These are phyloP conservation scores for Rhodotorula sp. DNA, from an alignment of 1,284 basidiomycete genomes.

Conservation along the genomic window DNA sequence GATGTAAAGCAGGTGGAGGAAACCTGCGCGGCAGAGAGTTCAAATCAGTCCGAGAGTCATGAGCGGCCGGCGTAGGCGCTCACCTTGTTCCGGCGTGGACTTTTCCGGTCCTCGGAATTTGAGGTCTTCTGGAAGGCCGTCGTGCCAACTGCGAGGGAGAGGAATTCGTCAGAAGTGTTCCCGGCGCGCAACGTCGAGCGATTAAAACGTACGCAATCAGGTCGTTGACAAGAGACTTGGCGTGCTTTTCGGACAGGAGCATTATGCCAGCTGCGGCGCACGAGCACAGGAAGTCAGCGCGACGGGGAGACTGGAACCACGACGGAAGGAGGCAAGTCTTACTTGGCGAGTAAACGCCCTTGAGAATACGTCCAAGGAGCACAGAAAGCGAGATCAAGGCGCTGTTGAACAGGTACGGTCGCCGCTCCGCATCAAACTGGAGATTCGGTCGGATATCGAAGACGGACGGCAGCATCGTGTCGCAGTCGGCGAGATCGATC, in stretches of 20 bases:
- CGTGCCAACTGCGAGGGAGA: constrained; percentile 61
- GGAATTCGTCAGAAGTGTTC: background rate
- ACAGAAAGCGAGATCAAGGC: constrained; percentile 76
- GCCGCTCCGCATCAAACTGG: constrained; percentile 35
- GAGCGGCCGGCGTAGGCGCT: too few relatives aligned
- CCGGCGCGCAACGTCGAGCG: too few relatives aligned
- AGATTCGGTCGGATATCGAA: constrained; percentile 55
- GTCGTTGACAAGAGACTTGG: constrained; percentile 67
- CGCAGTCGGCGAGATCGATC: constrained; percentile 91
- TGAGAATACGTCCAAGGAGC: constrained; percentile 78
- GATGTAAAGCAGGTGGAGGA: constrained; percentile 80
- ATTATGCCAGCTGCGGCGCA: constrained; percentile 66
- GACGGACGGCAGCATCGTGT: constrained; percentile 73
- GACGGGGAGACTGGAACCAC: too few relatives aligned
- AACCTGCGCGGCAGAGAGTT: too few relatives aligned
- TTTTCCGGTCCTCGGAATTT: constrained; percentile 64
- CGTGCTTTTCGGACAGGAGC: constrained; percentile 72
- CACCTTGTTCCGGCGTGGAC: constrained; percentile 34
- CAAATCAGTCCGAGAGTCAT: too few relatives aligned
- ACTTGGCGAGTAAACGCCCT: constrained; percentile 78
- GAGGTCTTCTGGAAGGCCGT: constrained; percentile 68
- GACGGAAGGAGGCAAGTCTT: constrained; percentile 28
- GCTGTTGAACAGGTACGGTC: constrained; percentile 43
- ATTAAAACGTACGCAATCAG: constrained; percentile 55
- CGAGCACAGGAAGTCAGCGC: background rate